Evolutionary conservation across 148 eudicot genomes (phyloP).

Genomic region (Vaccinium vitisidaea): DNA sequence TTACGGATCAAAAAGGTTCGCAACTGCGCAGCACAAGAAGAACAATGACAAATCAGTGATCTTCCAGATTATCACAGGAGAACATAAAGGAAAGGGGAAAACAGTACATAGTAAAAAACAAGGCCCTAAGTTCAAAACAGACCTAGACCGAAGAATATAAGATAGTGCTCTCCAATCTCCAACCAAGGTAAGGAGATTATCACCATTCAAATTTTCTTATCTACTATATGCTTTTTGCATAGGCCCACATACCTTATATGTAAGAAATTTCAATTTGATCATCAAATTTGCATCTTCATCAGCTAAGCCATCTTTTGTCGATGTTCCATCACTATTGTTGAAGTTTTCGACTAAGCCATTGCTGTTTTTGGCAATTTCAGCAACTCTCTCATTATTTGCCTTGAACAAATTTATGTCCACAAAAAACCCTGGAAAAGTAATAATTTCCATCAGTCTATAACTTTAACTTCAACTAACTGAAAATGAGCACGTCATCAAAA

Average conservation of each 20-base stretch:
- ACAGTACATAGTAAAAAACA: neutral
- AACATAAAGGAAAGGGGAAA: neutral
- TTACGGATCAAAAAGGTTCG: slow-evolving; percentile 92
- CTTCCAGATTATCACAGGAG: neutral
- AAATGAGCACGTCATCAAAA: neutral
- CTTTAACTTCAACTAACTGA: neutral
- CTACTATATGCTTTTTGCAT: neutral
- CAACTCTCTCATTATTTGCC: slow-evolving; percentile 50
- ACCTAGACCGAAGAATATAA: neutral
- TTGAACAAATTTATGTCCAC: slow-evolving; percentile 80
- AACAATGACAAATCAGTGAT: slow-evolving; percentile 11
- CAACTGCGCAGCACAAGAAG: slow-evolving; percentile 41
- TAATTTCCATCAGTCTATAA: neutral
- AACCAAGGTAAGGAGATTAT: neutral
- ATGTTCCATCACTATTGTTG: slow-evolving; percentile 30
- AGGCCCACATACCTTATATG: slow-evolving; percentile 62
- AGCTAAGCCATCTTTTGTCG: slow-evolving; percentile 57
- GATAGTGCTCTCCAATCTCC: neutral
- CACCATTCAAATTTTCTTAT: neutral
- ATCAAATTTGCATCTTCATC: slow-evolving; percentile 95
- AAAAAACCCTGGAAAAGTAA: slow-evolving; percentile 70
- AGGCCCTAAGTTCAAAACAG: neutral
- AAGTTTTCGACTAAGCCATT: slow-evolving; percentile 19
- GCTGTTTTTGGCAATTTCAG: slow-evolving; percentile 32
- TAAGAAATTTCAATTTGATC: slow-evolving; percentile 90